Evolutionary conservation across 2,329 filamentous ascomycete species (phyloP).

Genomic region (Orbilia brochopaga): DNA sequence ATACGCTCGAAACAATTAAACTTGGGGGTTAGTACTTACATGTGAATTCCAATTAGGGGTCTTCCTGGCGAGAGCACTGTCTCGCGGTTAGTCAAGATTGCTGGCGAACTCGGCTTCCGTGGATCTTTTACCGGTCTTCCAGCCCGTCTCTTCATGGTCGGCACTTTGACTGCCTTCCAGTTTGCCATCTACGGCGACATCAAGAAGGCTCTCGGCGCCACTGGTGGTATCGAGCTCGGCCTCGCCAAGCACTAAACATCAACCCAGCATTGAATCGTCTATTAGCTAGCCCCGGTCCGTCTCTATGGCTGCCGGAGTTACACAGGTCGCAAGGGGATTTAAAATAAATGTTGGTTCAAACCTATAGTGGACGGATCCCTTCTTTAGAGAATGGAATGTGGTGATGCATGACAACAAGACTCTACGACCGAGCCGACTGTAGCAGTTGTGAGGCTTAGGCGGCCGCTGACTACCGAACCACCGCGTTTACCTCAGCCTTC

Average conservation of each 20-base stretch:
- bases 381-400: too few species aligned
- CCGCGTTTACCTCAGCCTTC: too few species aligned
- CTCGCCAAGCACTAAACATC: constrained; percentile 33
- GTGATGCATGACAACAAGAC: too few species aligned
- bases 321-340: background rate
- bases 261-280: background rate
- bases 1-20: constrained; percentile 2
- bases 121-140: constrained; percentile 82
- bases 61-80: constrained; percentile 82
- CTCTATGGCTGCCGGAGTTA: background rate
- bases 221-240: constrained; percentile 75
- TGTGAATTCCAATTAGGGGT: constrained; percentile 60
- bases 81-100: constrained; percentile 84
- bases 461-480: too few species aligned
- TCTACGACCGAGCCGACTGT: too few species aligned
- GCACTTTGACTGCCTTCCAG: constrained; percentile 77
- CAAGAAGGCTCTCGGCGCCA: constrained; percentile 73
- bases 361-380: too few species aligned
- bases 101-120: constrained; percentile 78
- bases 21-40: constrained; percentile 16
- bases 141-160: constrained; percentile 77
- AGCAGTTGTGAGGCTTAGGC: too few species aligned
- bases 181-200: constrained; percentile 87
- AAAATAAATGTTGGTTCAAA: too few species aligned
- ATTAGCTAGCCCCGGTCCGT: background rate